Conservation (phyloP, 805 yeast species). For the Saturnispora kantuleensis region DNA sequence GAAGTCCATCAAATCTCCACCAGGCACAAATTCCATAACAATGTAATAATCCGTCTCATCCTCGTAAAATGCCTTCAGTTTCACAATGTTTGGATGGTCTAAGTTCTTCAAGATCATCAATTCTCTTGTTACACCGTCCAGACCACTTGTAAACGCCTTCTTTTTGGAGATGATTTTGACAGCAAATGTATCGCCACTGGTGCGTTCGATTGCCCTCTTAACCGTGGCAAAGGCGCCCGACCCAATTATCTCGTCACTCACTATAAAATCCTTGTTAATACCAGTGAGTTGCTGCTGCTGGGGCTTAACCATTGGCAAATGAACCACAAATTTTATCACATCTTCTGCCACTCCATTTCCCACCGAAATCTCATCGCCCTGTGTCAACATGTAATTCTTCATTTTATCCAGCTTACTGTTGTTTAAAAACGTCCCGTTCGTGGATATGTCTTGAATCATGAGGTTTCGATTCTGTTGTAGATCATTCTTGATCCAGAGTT, state of each 20-base stretch:
- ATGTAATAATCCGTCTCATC: conserved; percentile 73
- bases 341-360: conserved; percentile 81
- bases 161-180: conserved; percentile 82
- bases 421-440: conserved; percentile 90
- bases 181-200: conserved; percentile 79
- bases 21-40: conserved; percentile 93
- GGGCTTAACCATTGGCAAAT: conserved; percentile 29
- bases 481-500: conserved; percentile 42
- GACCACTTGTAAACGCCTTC: conserved; percentile 64
- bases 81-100: conserved; percentile 79
- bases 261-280: conserved; percentile 44
- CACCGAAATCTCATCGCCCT: conserved; percentile 88
- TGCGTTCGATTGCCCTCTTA: conserved; percentile 77
- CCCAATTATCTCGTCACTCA: conserved; percentile 80
- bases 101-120: conserved; percentile 67
- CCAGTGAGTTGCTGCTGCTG: conserved; percentile 13
- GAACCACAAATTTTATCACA: conserved; percentile 41
- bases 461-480: conserved; percentile 14
- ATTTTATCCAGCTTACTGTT: conserved; percentile 63
- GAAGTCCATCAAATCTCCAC: conserved; percentile 97
- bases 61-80: conserved; percentile 74
- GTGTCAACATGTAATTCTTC: conserved; percentile 69
- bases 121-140: conserved; percentile 80
- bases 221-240: conserved; percentile 99
- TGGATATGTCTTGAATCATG: conserved; percentile 67